A percentile compares a stretch with the other conserved stretches of the same genome.
phyloP scores from a whole-genome alignment of 2,329 filamentous ascomycete species.

The Coleophoma cylindrospora region DNA sequence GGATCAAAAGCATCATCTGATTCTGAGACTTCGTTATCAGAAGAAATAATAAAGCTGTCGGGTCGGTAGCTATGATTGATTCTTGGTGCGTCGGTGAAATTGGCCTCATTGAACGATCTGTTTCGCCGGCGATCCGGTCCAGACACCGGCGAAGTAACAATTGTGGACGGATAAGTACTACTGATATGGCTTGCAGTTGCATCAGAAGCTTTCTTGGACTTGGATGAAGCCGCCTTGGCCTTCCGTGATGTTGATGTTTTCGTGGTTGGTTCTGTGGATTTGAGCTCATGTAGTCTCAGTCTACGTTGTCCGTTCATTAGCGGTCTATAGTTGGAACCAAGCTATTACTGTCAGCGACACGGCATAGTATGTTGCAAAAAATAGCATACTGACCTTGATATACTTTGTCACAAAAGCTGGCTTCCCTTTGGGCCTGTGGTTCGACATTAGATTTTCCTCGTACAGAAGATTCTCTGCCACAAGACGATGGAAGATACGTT shows the following conservation, averaged over 20 bases:
- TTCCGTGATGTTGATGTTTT: slow-evolving; percentile 23
- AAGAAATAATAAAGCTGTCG: slow-evolving; percentile 45
- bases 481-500: slow-evolving; percentile 78
- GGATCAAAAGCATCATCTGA: too few relatives aligned
- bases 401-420: slow-evolving; percentile 72
- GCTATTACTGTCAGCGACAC: slow-evolving; percentile 24
- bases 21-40: slow-evolving; percentile 23
- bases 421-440: slow-evolving; percentile 41
- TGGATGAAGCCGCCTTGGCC: slow-evolving; percentile 20
- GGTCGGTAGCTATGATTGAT: slow-evolving; percentile 21
- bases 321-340: slow-evolving; percentile 20
- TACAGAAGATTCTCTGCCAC: slow-evolving; percentile 66
- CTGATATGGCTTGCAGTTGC: slow-evolving; percentile 16
- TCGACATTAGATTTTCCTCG: slow-evolving; percentile 56
- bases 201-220: slow-evolving; percentile 15
- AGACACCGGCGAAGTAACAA: slow-evolving; percentile 60
- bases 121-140: slow-evolving; percentile 32
- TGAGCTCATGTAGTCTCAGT: slow-evolving; percentile 21
- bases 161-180: slow-evolving; percentile 55
- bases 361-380: slow-evolving; percentile 5
- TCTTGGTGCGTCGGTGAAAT: slow-evolving; percentile 17
- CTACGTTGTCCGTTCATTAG: slow-evolving; percentile 20
- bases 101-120: slow-evolving; percentile 29
- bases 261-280: slow-evolving; percentile 16
- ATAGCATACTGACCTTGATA: slow-evolving; percentile 47